Evolutionary conservation across 2,329 filamentous ascomycete genomes (phyloP), one percentile per base, ranked within the genome.

Genomic region (Alternaria burnsii): DNA sequence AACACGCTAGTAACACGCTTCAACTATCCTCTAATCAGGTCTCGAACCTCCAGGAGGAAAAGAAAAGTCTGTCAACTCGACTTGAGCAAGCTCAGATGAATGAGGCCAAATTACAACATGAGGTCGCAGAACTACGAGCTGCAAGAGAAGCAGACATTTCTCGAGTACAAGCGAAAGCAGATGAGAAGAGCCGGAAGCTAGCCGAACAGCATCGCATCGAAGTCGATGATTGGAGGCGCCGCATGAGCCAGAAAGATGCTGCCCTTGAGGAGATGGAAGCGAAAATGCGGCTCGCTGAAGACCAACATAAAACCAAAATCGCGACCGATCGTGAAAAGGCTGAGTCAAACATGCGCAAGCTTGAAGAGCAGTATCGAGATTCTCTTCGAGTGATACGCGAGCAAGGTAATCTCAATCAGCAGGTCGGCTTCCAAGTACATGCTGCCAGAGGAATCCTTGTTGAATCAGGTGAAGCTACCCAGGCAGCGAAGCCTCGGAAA

Each of bases 181-280:
- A 34, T 0, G 50, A 62, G n/a, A 32, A 65, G 36, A 42, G 59
- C 0, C 50, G 41, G 10, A 53, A 46, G 11, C 16, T 44, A 10
- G 48, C 44, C 26, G 55, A 65, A 22, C 20, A 30, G 1, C 59
- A 63, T 30, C n/a, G 43, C 8, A 55, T 32, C 16, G 55, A 68
- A 12, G 32, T 68, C 5, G 50, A 65, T 7, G 53, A 62, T 9
- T 40, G 65, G 16, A 53, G 43, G 20, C 44, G 48, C 22, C 63
- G 65, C 3, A 46, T 73, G 8, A 46, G 9, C 20, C 30, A 48
- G 16, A 52, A 63, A 11, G 66, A 68, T 11, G 36, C 24, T 12
- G 63, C 60, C 9, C 51, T 66, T 6, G 66, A 65, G 20, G 62
- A 70, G n/a, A 47, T 58, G 1, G 59, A 73, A 32, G 64, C 65